Conservation (phyloP, 768 basidiomycete species). For the Boletus edulis region DNA sequence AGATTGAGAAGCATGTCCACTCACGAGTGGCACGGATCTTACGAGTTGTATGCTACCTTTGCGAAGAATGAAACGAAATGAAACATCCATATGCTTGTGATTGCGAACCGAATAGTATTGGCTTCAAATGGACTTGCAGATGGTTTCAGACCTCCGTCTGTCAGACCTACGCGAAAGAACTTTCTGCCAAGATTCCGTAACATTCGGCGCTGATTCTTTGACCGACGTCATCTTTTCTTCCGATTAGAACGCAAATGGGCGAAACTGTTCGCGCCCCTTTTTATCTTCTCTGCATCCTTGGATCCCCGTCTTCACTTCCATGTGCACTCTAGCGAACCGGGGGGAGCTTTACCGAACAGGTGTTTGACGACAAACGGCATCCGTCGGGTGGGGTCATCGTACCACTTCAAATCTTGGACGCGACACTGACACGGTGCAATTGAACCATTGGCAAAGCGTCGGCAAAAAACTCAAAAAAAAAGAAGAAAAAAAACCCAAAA, state of each 20-base stretch:
- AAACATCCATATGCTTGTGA: slow-evolving; percentile 24
- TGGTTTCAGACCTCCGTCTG: no score
- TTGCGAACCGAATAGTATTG: not conserved
- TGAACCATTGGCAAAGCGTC: not conserved
- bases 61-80: slow-evolving; percentile 46
- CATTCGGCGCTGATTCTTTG: not conserved
- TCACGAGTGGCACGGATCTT: slow-evolving; percentile 18
- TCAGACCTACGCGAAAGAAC: slow-evolving; percentile 16
- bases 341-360: not conserved
- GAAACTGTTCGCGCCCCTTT: not conserved
- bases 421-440: not conserved
- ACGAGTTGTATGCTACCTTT: slow-evolving; percentile 23
- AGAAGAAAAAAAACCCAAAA: no score
- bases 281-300: not conserved
- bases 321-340: not conserved
- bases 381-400: not conserved
- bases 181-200: slow-evolving; percentile 17
- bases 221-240: not conserved
- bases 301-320: slow-evolving; percentile 7
- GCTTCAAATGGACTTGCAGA: not conserved
- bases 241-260: slow-evolving; percentile 1
- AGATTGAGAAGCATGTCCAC: slow-evolving; percentile 11
- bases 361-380: slow-evolving; percentile 10
- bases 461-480: not conserved
- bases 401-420: not conserved